Evolutionary conservation across 495 filamentous ascomycete species (phyloP), one percentile per base, ranked within the genome.

Genomic region (Xylaria flabelliformis): DNA sequence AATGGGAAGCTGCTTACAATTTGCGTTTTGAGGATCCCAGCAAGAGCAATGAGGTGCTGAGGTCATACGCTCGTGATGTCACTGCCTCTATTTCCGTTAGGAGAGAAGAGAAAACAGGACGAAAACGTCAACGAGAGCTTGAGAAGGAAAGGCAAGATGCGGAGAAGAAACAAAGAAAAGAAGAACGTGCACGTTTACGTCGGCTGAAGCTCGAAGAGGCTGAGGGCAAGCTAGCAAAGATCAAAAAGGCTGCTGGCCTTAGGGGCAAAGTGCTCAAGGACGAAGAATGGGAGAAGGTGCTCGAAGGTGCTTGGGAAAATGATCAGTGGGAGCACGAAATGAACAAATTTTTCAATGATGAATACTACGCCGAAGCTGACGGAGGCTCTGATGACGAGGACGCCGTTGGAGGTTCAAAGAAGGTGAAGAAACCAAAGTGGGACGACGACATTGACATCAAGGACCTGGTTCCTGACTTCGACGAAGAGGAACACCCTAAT

Each of bases 371-470:
- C 7, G 90, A 89, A 42, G 82, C 80, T 0, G 90, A 89, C 5
- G 84, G 77, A 34, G 85, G 79, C n/a, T 84, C 84, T 24, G 83
- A 79, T 1, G 82, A 83, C 32, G 85, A 86, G 26, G 81, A 73
- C 1, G 77, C 70, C 3, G 80, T 24, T 13, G 75, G 72, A 36
- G 59, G 62, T 32, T 73, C 73, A 32, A 78, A 73, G 66, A 88
- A 88, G 71, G 81, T 88, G 21, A 96, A 93, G 85, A 99, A 99
- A 85, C 96, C 96, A 24, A 93, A 90, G 68, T 99, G 94, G 93
- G 92, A 97, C 71, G 94, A 97, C 74, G 96, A 99, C 76, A 97
- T 98, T 76, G 94, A 97, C 76, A 98, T 98, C 82, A 92, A 90
- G 36, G 95, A 99, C 79, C 82, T 99, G 39, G 82, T 97, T 50